A percentile compares a stretch with the other conserved stretches of the same genome.
These are phyloP conservation scores for Laburnicola sp. DNA, from an alignment of 2,329 filamentous ascomycete species.

Conservation along the genomic window DNA sequence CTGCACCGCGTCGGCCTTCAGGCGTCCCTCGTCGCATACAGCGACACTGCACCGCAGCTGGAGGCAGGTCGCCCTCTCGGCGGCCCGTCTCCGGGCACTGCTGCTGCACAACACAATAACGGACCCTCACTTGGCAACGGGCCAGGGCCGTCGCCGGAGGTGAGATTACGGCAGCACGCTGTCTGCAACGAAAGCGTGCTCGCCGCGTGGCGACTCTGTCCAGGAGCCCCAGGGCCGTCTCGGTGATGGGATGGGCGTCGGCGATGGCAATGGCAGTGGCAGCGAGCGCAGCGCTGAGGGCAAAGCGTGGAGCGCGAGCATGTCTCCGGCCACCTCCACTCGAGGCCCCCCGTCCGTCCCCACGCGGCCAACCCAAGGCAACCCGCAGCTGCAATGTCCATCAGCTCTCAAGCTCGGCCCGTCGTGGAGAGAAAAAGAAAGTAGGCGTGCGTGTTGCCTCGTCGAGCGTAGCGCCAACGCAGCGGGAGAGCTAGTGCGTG, in stretches of 20 bases:
- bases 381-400: constrained; percentile 11
- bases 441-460: background rate
- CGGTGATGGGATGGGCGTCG: too few relatives aligned
- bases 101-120: constrained; percentile 30
- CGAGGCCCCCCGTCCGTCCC: background rate
- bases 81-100: constrained; percentile 19
- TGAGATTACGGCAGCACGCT: constrained; percentile 15
- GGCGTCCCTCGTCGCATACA: background rate
- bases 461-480: constrained; percentile 3
- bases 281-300: too few relatives aligned
- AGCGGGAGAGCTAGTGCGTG: constrained; percentile 1
- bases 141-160: constrained; percentile 6
- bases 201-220: too few relatives aligned
- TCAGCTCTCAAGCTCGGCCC: constrained; percentile 6
- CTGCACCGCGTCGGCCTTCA: too few relatives aligned
- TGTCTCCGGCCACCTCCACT: too few relatives aligned
- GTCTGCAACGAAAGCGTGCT: constrained; percentile 12
- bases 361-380: constrained; percentile 8
- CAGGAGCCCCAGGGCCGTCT: too few relatives aligned
- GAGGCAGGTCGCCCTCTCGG: constrained; percentile 20
- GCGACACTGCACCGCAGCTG: constrained; percentile 19
- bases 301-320: too few relatives aligned
- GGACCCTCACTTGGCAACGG: constrained; percentile 35
- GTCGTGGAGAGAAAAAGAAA: constrained; percentile 1
- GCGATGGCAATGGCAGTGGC: too few relatives aligned